Evolutionary conservation across 805 yeast genomes (phyloP).

Genomic region (Candida ascalaphidarum): DNA sequence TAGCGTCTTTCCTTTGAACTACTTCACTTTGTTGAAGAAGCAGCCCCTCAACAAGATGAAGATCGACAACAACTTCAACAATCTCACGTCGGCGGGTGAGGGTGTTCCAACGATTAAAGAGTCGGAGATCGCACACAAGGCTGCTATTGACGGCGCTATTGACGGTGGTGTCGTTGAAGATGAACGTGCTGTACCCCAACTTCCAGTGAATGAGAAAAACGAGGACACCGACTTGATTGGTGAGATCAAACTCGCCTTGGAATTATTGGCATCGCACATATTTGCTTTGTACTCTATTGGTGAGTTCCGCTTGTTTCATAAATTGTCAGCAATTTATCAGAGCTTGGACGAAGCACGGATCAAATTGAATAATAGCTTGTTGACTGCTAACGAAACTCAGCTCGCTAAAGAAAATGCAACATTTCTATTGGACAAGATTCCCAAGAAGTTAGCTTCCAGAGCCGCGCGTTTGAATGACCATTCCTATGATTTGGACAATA

Average conservation of each 20-base stretch:
- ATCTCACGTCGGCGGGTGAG: constrained; percentile 8
- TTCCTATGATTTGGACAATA: constrained; percentile 31
- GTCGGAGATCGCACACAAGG: constrained; percentile 16
- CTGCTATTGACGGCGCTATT: constrained; percentile 11
- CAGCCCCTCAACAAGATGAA: constrained; percentile 26
- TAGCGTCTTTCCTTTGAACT: constrained; percentile 55
- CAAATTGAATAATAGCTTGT: constrained; percentile 39
- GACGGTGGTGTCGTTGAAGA: constrained; percentile 1
- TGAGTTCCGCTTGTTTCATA: constrained; percentile 54
- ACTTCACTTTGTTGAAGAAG: constrained; percentile 37
- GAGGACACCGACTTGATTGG: constrained; percentile 35
- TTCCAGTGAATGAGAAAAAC: constrained; percentile 43
- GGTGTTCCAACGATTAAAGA: constrained; percentile 26
- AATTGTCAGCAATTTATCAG: constrained; percentile 43
- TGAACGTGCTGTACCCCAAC: constrained; percentile 30
- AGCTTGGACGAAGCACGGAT: constrained; percentile 53
- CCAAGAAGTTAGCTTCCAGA: constrained; percentile 47
- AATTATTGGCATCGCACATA: constrained; percentile 53
- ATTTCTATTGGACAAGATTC: constrained; percentile 44
- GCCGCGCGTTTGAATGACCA: constrained; percentile 30
- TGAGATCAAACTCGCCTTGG: constrained; percentile 52
- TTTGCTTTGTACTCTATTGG: constrained; percentile 66
- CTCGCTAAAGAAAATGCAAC: constrained; percentile 44
- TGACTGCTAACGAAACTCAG: constrained; percentile 45
- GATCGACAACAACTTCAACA: constrained; percentile 20